Evolutionary conservation across 192 early-diverging fungal genomes (phyloP).

Genomic region (Coemansia sp.): DNA sequence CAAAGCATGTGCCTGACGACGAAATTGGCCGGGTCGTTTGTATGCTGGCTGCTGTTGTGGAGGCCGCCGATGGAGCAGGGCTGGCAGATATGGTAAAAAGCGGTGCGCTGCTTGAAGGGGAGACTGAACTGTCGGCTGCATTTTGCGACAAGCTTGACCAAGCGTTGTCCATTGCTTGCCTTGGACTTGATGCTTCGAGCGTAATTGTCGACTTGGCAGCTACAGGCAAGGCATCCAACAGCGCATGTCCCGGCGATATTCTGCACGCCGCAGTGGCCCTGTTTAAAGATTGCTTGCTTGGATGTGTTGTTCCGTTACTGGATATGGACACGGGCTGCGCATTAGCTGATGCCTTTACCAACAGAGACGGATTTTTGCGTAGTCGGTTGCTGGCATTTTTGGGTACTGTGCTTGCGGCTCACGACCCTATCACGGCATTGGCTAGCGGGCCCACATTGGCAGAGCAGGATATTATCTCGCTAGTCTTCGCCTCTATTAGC

Average conservation of each 20-base stretch:
- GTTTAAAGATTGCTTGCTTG: slow-evolving; percentile 44
- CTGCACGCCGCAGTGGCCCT: slow-evolving; percentile 29
- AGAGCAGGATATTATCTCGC: slow-evolving; percentile 47
- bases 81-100: slow-evolving; percentile 41
- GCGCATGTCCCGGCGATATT: slow-evolving; percentile 29
- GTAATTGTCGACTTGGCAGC: slow-evolving; percentile 29
- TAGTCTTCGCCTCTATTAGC: slow-evolving; percentile 51
- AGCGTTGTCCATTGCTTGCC: slow-evolving; percentile 21
- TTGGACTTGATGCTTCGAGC: slow-evolving; percentile 43
- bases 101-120: slow-evolving; percentile 25
- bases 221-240: slow-evolving; percentile 31
- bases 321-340: slow-evolving; percentile 21
- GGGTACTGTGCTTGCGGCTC: slow-evolving; percentile 24
- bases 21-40: slow-evolving; percentile 23
- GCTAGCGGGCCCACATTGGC: slow-evolving; percentile 23
- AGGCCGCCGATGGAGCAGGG: slow-evolving; percentile 24
- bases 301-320: slow-evolving; percentile 41
- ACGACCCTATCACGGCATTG: slow-evolving; percentile 20
- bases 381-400: slow-evolving; percentile 27
- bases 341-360: slow-evolving; percentile 15
- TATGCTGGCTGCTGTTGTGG: slow-evolving; percentile 32
- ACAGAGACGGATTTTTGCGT: slow-evolving; percentile 8
- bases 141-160: slow-evolving; percentile 28
- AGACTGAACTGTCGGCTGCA: slow-evolving; percentile 15
- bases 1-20: slow-evolving; percentile 20